Evolutionary conservation across 2,329 filamentous ascomycete species (phyloP).

Genomic region (Grosmannia huntii): DNA sequence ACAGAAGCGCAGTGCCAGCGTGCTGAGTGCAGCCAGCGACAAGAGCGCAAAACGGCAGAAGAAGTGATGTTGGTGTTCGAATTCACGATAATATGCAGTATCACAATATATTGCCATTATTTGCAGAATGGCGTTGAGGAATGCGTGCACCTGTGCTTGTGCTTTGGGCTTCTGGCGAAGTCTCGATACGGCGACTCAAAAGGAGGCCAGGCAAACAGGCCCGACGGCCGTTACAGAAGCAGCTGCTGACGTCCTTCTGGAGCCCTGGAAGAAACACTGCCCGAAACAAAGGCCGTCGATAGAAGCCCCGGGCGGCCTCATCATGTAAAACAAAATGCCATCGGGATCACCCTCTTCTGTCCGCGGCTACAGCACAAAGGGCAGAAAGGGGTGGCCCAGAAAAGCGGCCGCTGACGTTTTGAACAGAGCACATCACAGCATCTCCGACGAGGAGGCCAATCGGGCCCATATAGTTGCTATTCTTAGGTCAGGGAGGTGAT

Average conservation of each 20-base stretch:
- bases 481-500: not conserved
- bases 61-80: conserved; percentile 25
- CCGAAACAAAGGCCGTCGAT: not conserved
- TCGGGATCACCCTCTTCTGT: not conserved
- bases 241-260: not conserved
- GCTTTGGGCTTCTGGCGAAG: not conserved
- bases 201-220: not conserved
- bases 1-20: conserved; percentile 74
- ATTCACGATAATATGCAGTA: not conserved
- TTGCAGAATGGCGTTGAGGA: not conserved
- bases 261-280: not conserved
- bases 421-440: not conserved
- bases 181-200: not conserved
- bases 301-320: not conserved
- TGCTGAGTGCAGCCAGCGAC: conserved; percentile 58
- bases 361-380: not conserved
- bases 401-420: no score
- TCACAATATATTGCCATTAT: not conserved
- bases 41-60: conserved; percentile 45
- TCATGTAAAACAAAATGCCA: not conserved
- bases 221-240: not conserved
- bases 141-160: not conserved
- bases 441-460: not conserved
- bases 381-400: no score
- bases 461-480: not conserved